Evolutionary conservation across 1,284 basidiomycete species (phyloP).

Genomic region (Thecaphora thlaspeos): DNA sequence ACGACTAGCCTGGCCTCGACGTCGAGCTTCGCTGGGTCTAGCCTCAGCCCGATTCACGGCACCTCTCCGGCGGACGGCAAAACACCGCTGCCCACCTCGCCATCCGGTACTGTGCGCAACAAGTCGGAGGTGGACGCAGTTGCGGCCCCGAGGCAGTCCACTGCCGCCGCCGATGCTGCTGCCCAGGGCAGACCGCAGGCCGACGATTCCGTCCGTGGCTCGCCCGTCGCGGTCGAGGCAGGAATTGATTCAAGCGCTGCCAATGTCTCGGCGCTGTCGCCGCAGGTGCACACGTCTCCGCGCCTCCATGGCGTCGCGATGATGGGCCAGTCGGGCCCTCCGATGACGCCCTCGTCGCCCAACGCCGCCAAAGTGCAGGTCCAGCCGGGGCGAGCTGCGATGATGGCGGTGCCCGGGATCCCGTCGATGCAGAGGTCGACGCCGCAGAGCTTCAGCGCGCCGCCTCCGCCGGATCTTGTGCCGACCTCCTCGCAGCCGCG

Average conservation of each 20-base stretch:
- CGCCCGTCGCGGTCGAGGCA: too few relatives aligned
- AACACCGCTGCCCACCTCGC: background rate
- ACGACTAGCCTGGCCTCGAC: constrained; percentile 21
- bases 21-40: constrained; percentile 5
- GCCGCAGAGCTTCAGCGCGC: constrained; percentile 45
- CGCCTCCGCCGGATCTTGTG: constrained; percentile 9
- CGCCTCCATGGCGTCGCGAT: background rate
- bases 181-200: too few relatives aligned
- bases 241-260: too few relatives aligned
- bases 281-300: background rate
- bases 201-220: too few relatives aligned
- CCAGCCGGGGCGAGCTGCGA: constrained; percentile 42
- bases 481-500: background rate
- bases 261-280: background rate
- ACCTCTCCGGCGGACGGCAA: background rate
- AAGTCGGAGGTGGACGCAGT: too few relatives aligned
- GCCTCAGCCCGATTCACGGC: background rate
- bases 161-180: too few relatives aligned
- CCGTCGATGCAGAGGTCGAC: constrained; percentile 40
- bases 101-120: too few relatives aligned
- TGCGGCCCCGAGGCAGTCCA: too few relatives aligned
- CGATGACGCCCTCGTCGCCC: background rate
- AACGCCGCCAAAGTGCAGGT: constrained; percentile 2
- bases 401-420: constrained; percentile 53
- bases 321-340: too few relatives aligned